Conservation (phyloP, 2,329 filamentous ascomycete genomes). For the Trichoderma asperellum region DNA sequence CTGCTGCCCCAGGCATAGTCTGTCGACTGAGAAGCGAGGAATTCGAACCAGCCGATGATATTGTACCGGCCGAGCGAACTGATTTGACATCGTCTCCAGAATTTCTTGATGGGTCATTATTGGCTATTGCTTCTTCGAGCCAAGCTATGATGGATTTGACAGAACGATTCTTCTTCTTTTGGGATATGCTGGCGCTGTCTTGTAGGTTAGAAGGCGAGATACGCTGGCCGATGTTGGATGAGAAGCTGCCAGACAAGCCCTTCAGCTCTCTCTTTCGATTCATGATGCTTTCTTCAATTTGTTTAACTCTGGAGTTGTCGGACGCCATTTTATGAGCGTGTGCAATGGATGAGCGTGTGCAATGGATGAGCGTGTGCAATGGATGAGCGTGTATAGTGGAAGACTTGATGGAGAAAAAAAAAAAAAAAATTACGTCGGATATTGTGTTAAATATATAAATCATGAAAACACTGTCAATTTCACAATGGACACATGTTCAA, state of each 20-base stretch:
- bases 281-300: constrained; percentile 27
- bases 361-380: too few relatives aligned
- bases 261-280: constrained; percentile 31
- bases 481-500: background rate
- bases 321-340: constrained; percentile 12
- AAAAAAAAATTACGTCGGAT: background rate
- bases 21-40: constrained; percentile 23
- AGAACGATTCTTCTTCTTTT: constrained; percentile 31
- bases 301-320: background rate
- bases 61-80: constrained; percentile 15
- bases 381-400: background rate
- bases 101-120: background rate
- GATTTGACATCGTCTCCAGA: constrained; percentile 19
- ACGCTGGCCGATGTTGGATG: constrained; percentile 36
- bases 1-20: constrained; percentile 19
- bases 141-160: constrained; percentile 42
- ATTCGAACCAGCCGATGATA: constrained; percentile 13
- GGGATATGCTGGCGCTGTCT: background rate
- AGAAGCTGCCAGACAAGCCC: constrained; percentile 38
- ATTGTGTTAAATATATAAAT: background rate
- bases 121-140: constrained; percentile 36
- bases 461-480: background rate
- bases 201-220: constrained; percentile 17
- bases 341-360: too few relatives aligned
- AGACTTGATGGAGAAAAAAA: background rate